Conservation (phyloP, 768 basidiomycete genomes). For the Tylopilus balloui region DNA sequence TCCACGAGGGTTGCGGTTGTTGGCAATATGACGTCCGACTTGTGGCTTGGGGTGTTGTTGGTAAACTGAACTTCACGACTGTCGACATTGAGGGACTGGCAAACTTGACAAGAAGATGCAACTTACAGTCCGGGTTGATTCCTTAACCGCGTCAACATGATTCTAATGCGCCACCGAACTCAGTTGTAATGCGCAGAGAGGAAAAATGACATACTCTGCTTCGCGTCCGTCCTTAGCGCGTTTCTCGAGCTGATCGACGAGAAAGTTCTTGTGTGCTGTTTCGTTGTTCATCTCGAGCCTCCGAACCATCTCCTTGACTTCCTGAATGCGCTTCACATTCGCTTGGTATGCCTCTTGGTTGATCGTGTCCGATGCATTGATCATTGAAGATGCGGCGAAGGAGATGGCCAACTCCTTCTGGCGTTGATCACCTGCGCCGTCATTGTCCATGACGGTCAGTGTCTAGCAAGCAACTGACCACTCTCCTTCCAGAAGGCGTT, state of each 20-base stretch:
- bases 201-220: slow-evolving; percentile 37
- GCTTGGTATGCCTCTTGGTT: slow-evolving; percentile 20
- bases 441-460: slow-evolving; percentile 18
- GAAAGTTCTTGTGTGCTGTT: slow-evolving; percentile 34
- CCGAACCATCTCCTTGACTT: slow-evolving; percentile 27
- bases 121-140: slow-evolving; percentile 15
- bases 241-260: slow-evolving; percentile 32
- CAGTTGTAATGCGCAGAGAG: not conserved
- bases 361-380: slow-evolving; percentile 20
- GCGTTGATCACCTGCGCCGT: slow-evolving; percentile 5
- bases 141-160: slow-evolving; percentile 19
- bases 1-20: slow-evolving; percentile 36
- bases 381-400: slow-evolving; percentile 23
- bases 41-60: slow-evolving; percentile 6
- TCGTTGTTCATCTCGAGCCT: slow-evolving; percentile 39
- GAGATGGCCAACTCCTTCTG: slow-evolving; percentile 13
- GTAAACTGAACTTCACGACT: slow-evolving; percentile 18
- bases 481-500: not conserved
- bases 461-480: not conserved
- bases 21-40: slow-evolving; percentile 25
- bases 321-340: slow-evolving; percentile 24
- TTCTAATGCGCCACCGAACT: slow-evolving; percentile 13
- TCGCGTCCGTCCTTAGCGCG: slow-evolving; percentile 41
- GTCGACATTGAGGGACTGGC: not conserved
- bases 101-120: not conserved